A percentile compares a stretch with the other conserved stretches of the same genome.
phyloP scores from a whole-genome alignment of 208 protist genomes.

The Porcisia hertigi region DNA sequence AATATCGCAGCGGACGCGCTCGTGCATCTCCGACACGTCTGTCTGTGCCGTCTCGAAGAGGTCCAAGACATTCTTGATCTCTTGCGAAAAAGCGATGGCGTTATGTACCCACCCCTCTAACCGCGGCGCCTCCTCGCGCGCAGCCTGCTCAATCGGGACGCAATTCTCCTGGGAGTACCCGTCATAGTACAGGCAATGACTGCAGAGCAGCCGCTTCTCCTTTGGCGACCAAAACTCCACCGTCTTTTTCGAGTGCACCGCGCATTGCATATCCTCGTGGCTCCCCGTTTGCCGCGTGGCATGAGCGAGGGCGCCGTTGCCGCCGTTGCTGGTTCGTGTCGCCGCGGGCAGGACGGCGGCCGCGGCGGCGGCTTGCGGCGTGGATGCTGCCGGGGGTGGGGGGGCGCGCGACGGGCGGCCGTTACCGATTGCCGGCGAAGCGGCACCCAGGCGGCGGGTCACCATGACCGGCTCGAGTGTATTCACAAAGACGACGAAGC shows the following conservation, averaged over 20 bases:
- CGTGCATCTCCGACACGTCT: conserved; percentile 43
- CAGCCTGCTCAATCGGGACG: conserved; percentile 57
- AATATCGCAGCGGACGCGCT: conserved; percentile 38
- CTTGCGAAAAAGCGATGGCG: conserved; percentile 59
- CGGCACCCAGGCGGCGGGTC: conserved; percentile 18
- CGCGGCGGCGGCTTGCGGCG: neutral
- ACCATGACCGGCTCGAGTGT: conserved; percentile 21
- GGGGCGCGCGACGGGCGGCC: conserved; percentile 4
- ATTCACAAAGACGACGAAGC: conserved; percentile 48
- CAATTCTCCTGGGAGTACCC: conserved; percentile 71
- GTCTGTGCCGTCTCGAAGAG: conserved; percentile 54
- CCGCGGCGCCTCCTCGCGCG: conserved; percentile 42
- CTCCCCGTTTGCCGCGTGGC: neutral
- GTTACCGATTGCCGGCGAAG: neutral
- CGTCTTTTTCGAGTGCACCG: conserved; percentile 53
- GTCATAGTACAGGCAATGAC: conserved; percentile 79
- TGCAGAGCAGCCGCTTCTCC: conserved; percentile 74
- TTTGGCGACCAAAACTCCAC: conserved; percentile 79
- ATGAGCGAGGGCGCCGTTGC: conserved; percentile 1
- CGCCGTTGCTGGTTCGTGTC: neutral
- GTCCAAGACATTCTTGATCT: conserved; percentile 56
- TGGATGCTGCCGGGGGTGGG: neutral
- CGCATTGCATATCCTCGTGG: conserved; percentile 32
- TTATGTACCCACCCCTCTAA: conserved; percentile 68
- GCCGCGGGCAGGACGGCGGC: neutral